Conservation (phyloP, 1,284 basidiomycete genomes). For the Rhodotorula sp. region DNA sequence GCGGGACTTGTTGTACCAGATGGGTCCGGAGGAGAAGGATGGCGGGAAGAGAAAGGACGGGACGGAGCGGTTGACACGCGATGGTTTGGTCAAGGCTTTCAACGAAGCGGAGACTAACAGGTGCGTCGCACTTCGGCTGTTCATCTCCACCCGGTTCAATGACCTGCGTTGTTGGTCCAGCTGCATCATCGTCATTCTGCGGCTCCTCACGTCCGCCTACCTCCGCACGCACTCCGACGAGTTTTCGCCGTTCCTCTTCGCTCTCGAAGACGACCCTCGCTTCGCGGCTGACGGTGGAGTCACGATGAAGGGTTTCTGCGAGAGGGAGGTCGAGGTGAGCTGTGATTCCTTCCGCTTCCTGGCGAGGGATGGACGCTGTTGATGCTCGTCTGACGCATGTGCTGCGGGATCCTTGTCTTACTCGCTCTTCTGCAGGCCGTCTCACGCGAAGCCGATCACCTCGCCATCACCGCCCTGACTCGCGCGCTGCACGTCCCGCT, state of each 20-base stretch:
- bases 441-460: constrained; percentile 61
- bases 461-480: constrained; percentile 76
- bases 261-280: constrained; percentile 53
- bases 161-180: background rate
- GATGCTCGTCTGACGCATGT: no score
- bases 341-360: constrained; percentile 52
- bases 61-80: constrained; percentile 50
- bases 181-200: constrained; percentile 65
- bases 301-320: constrained; percentile 66
- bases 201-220: constrained; percentile 76
- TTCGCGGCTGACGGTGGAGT: constrained; percentile 48
- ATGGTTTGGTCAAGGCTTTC: constrained; percentile 58
- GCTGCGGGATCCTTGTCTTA: background rate
- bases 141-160: no score
- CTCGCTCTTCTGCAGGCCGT: background rate
- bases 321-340: constrained; percentile 71
- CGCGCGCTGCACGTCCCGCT: constrained; percentile 67
- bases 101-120: constrained; percentile 54
- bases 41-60: constrained; percentile 13
- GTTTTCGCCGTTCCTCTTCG: constrained; percentile 71
- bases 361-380: background rate
- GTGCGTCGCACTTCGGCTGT: constrained; percentile 10
- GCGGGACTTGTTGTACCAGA: constrained; percentile 11
- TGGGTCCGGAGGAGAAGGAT: constrained; percentile 16
- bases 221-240: constrained; percentile 65